Conservation (phyloP, 108 stramenopile genomes). For the Cylindrotheca fusiformis region DNA sequence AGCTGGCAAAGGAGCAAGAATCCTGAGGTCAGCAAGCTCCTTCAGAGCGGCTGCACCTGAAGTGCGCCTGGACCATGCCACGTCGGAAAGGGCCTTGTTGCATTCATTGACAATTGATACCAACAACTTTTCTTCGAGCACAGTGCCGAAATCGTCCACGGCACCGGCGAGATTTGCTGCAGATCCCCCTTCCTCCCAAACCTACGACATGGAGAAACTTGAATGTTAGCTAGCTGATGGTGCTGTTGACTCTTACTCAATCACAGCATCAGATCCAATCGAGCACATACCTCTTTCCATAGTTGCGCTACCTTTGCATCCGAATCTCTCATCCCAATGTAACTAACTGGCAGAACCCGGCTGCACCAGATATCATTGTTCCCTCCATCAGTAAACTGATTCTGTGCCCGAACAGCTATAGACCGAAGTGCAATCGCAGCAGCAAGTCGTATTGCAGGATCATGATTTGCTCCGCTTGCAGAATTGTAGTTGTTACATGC, state of each 20-base stretch:
- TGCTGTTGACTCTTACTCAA: too few relatives aligned
- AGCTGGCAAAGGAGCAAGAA: slow-evolving; percentile 59
- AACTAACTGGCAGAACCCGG: slow-evolving; percentile 68
- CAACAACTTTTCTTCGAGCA: slow-evolving; percentile 66
- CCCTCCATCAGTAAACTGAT: slow-evolving; percentile 75
- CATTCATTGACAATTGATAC: slow-evolving; percentile 45
- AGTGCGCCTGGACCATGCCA: slow-evolving; percentile 65
- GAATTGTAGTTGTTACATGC: slow-evolving; percentile 70
- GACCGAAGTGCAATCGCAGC: slow-evolving; percentile 72
- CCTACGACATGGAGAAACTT: slow-evolving; percentile 3
- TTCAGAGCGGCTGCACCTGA: slow-evolving; percentile 51
- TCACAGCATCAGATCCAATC: too few relatives aligned
- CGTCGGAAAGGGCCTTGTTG: slow-evolving; percentile 49
- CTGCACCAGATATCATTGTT: slow-evolving; percentile 67
- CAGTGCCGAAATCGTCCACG: slow-evolving; percentile 39
- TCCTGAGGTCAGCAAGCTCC: slow-evolving; percentile 50
- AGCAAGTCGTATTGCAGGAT: slow-evolving; percentile 62
- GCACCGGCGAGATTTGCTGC: slow-evolving; percentile 36
- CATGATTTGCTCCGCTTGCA: slow-evolving; percentile 72
- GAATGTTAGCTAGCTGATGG: too few relatives aligned
- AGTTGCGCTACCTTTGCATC: slow-evolving; percentile 57
- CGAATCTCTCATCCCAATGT: slow-evolving; percentile 68
- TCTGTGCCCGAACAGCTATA: slow-evolving; percentile 70
- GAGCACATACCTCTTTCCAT: slow-evolving; percentile 58
- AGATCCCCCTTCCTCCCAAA: slow-evolving; percentile 83